phyloP scores from a whole-genome alignment of 768 basidiomycete genomes.

The Boletus rufocinnamomeus region DNA sequence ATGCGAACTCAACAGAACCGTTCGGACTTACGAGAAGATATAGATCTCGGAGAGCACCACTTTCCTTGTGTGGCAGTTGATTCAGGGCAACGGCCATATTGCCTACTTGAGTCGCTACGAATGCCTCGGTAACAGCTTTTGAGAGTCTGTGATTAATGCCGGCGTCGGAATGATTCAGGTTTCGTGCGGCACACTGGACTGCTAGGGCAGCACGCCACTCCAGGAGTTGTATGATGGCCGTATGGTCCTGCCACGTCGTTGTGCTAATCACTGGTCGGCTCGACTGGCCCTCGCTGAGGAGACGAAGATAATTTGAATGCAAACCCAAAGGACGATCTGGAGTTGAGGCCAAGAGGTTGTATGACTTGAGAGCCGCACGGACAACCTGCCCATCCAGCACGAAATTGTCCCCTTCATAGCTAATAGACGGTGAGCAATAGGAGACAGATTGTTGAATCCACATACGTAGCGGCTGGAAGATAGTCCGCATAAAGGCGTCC shows the following conservation, averaged over 20 bases:
- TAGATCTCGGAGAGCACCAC: constrained; percentile 21
- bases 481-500: constrained; percentile 66
- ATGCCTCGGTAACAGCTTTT: constrained; percentile 68
- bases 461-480: constrained; percentile 64
- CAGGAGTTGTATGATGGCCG: constrained; percentile 48
- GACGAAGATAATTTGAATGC: constrained; percentile 51
- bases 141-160: constrained; percentile 58
- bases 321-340: constrained; percentile 12
- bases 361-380: constrained; percentile 67
- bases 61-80: constrained; percentile 19
- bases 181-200: constrained; percentile 43
- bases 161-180: constrained; percentile 49
- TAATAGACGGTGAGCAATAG: constrained; percentile 24
- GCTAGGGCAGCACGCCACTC: constrained; percentile 67
- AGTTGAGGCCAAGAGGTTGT: constrained; percentile 43
- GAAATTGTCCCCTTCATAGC: constrained; percentile 80
- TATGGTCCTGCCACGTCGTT: constrained; percentile 41
- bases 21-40: constrained; percentile 31
- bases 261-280: constrained; percentile 22
- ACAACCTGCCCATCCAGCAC: constrained; percentile 76
- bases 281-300: constrained; percentile 37
- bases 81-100: constrained; percentile 44
- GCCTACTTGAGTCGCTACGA: constrained; percentile 57
- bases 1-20: too few species aligned
- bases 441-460: constrained; percentile 3